These are phyloP conservation scores for Stemphylium vesicarium DNA, from an alignment of 2,329 filamentous ascomycete species.

Conservation along the genomic window DNA sequence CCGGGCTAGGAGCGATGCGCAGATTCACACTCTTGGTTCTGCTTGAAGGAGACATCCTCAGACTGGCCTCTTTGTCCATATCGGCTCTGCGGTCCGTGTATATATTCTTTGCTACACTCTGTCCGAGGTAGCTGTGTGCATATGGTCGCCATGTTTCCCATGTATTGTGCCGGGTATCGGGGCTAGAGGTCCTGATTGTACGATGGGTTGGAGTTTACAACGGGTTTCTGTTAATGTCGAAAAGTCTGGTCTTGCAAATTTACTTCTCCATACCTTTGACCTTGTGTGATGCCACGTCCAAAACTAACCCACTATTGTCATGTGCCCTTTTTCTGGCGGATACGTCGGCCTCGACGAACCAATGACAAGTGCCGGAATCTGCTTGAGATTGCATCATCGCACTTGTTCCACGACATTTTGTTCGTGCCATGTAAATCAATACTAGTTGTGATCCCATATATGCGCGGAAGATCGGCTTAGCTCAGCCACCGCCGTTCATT, in stretches of 20 bases:
- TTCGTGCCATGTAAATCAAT: too few relatives aligned
- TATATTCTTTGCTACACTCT: slow-evolving; percentile 14
- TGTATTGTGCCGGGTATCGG: slow-evolving; percentile 9
- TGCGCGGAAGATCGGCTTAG: too few relatives aligned
- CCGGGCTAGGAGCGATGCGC: slow-evolving; percentile 18
- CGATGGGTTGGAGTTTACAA: slow-evolving; percentile 6
- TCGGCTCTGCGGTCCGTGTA: slow-evolving; percentile 18
- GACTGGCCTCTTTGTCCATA: slow-evolving; percentile 13
- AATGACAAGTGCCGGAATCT: too few relatives aligned
- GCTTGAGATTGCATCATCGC: too few relatives aligned
- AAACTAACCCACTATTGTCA: too few relatives aligned
- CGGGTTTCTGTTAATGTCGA: slow-evolving; percentile 15
- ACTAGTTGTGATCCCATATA: too few relatives aligned
- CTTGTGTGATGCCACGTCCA: neutral
- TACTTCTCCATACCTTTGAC: neutral
- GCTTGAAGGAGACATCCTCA: slow-evolving; percentile 8
- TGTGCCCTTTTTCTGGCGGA: too few relatives aligned
- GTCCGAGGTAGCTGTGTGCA: slow-evolving; percentile 16
- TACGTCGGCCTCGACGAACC: too few relatives aligned
- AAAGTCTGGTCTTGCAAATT: slow-evolving; percentile 14
- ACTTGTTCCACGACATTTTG: too few relatives aligned
- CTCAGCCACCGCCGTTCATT: slow-evolving; percentile 5
- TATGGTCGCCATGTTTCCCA: slow-evolving; percentile 27
- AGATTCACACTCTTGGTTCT: slow-evolving; percentile 23
- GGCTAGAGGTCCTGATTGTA: slow-evolving; percentile 10